Evolutionary conservation across 768 basidiomycete species (phyloP).

Genomic region (Fomitopsis serialis): DNA sequence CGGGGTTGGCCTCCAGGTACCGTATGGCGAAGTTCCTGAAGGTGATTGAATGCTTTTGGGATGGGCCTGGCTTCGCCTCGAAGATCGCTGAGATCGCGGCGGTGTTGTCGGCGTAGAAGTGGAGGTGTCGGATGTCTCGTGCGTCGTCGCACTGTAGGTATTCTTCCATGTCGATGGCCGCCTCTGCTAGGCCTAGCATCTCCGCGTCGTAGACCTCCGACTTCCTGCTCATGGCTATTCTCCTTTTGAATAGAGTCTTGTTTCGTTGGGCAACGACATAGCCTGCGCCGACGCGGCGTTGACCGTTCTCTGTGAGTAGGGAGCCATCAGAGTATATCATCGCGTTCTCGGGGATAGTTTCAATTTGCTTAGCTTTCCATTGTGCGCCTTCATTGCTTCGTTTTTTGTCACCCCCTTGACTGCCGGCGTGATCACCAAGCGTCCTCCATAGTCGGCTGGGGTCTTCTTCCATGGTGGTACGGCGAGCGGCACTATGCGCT

Average conservation of each 20-base stretch:
- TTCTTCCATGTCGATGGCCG: neutral
- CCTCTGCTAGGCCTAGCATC: slow-evolving; percentile 1
- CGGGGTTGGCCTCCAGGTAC: slow-evolving; percentile 1
- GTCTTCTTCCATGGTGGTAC: neutral
- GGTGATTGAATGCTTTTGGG: neutral
- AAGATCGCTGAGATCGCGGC: slow-evolving; percentile 5
- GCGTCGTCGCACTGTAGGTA: neutral
- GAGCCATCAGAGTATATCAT: slow-evolving; percentile 13
- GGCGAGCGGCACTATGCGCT: neutral
- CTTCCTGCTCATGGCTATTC: neutral
- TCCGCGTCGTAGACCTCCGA: slow-evolving; percentile 13
- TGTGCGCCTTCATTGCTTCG: neutral
- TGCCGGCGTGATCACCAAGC: neutral
- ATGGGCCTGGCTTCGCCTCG: neutral
- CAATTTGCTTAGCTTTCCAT: neutral
- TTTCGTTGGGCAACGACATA: neutral
- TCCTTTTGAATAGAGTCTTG: neutral
- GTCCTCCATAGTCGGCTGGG: neutral
- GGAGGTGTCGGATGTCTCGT: neutral
- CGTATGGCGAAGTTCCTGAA: neutral
- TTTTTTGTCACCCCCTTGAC: neutral
- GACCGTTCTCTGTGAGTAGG: neutral
- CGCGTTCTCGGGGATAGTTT: neutral
- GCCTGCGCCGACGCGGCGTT: slow-evolving; percentile 3
- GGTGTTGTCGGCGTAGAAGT: slow-evolving; percentile 12